Evolutionary conservation across 1,139 yeast species (phyloP).

Genomic region (Geotrichum restrictum): DNA sequence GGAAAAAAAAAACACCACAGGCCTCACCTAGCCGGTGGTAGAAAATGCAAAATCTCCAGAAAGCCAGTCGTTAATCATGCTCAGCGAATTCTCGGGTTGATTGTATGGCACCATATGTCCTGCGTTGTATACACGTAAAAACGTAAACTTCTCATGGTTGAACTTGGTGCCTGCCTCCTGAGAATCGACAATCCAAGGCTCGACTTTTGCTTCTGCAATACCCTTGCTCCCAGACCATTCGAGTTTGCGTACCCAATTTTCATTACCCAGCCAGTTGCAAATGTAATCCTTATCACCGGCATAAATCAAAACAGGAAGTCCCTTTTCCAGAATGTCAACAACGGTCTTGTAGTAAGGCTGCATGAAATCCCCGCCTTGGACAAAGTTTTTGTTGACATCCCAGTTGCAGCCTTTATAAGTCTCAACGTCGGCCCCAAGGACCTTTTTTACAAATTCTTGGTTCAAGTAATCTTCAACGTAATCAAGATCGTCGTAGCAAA

Average conservation of each 20-base stretch:
- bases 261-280: conserved; percentile 87
- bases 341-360: conserved; percentile 65
- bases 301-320: conserved; percentile 70
- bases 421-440: conserved; percentile 57
- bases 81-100: conserved; percentile 65
- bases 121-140: conserved; percentile 56
- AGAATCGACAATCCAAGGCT: conserved; percentile 43
- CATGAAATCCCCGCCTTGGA: conserved; percentile 56
- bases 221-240: conserved; percentile 53
- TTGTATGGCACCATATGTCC: conserved; percentile 71
- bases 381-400: conserved; percentile 54
- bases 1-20: too few relatives aligned
- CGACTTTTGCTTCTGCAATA: conserved; percentile 35
- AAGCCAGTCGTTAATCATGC: conserved; percentile 73
- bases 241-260: conserved; percentile 67
- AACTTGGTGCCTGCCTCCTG: conserved; percentile 51
- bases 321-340: conserved; percentile 53
- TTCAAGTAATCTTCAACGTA: conserved; percentile 59
- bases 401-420: conserved; percentile 54
- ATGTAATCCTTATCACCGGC: conserved; percentile 90
- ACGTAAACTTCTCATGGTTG: conserved; percentile 52
- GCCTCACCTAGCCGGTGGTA: background rate
- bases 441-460: conserved; percentile 53
- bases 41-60: conserved; percentile 25
- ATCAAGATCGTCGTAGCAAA: conserved; percentile 58